Evolutionary conservation across 257 asterid species (phyloP).

Genomic region (Solanum pimpinellifolium): DNA sequence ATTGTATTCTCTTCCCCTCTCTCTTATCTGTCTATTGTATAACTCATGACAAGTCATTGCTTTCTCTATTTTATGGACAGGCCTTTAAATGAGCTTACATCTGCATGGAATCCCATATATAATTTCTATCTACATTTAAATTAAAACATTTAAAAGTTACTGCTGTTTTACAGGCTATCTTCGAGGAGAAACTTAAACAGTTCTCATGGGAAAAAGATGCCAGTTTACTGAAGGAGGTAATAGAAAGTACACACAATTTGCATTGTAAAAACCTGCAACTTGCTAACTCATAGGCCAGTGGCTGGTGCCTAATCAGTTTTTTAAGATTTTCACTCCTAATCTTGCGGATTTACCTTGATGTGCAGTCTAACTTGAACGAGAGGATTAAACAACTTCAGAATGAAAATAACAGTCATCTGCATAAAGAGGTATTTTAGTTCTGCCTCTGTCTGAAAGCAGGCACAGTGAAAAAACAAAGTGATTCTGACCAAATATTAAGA

Average conservation of each 20-base stretch:
- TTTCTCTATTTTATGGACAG: slow-evolving; percentile 27
- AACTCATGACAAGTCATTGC: slow-evolving; percentile 3
- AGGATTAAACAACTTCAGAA: slow-evolving; percentile 24
- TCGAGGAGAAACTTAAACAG: slow-evolving; percentile 35
- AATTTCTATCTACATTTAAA: background rate
- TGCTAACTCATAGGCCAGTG: background rate
- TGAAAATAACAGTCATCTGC: slow-evolving; percentile 27
- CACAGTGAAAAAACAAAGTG: background rate
- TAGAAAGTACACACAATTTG: background rate
- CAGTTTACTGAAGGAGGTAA: slow-evolving; percentile 43
- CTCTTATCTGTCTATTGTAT: background rate
- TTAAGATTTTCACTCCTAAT: background rate
- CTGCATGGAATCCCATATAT: background rate
- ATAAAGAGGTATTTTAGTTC: slow-evolving; percentile 29
- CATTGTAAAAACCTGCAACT: background rate
- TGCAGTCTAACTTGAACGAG: slow-evolving; percentile 33
- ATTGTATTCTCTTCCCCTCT: background rate
- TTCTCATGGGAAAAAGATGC: slow-evolving; percentile 36
- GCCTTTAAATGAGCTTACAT: background rate
- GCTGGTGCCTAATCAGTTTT: background rate
- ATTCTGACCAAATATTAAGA: background rate
- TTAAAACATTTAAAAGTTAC: background rate
- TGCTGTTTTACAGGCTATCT: slow-evolving; percentile 27
- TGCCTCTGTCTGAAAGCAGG: slow-evolving; percentile 1
- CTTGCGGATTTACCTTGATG: background rate